Base-by-base conservation (phyloP, 371 early-diverging fungal species). In the Thermomucor indicae-seudaticae region DNA sequence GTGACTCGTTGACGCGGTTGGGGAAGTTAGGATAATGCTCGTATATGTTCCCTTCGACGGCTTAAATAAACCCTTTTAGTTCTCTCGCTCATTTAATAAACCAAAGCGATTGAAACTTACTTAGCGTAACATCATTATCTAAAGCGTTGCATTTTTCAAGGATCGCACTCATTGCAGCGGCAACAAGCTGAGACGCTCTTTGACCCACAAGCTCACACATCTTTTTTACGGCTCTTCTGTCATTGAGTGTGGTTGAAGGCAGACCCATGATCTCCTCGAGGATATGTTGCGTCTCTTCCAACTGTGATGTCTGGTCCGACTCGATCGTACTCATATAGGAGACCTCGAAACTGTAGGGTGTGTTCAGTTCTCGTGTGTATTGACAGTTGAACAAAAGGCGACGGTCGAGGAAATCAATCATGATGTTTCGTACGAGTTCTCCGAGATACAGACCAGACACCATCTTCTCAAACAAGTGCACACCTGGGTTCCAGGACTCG, bases 381-480 rank as follows among this genome's bases (percentile, higher is more conserved):
- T 74, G 60, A 24, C 90, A 90, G 25, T 68, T 58, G 64, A 95
- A 97, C 25, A 97, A 58, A 31, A 90, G 65, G 27, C 88, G 85
- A 47, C 85, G 84, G 61, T 88, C 89, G 52, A 90, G 67, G 43
- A 97, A 78, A 55, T 95, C 81, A 37, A 93, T 60, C 29, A 91
- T 57, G 43, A 89, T 80, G 49, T 81, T 75, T 20, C 96, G 89
- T 0, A 75, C 76, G 41, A 97, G 82, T 65, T 97, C 96, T 47
- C 96, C 98, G 7, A 97, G 70, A 65, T 95, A 97, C 67, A 93
- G 79, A 16, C 98, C 96, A n/a, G 91, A 88, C 14, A 96, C 88
- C 86, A 95, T 85, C 73, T 97, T 97, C 67, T 96, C 96, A 50
- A 90, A 90, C 10, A 86, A 70, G 58, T 93, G 93, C 34, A 73